Base-by-base conservation (phyloP, 169 alveolate genomes). In the Eimeria nieschulzi region DNA sequence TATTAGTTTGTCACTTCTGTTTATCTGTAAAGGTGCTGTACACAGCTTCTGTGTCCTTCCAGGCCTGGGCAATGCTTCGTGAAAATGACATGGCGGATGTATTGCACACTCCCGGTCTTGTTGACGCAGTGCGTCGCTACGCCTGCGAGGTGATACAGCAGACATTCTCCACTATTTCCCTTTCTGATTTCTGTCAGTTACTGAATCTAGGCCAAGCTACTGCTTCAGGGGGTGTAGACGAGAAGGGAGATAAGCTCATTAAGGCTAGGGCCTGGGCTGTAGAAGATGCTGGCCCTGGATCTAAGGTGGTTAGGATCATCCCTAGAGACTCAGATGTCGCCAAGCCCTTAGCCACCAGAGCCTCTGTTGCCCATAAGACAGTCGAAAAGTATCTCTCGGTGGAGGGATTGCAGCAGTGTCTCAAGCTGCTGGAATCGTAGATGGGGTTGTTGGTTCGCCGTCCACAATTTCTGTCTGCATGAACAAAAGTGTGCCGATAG, bases 1-100 rank as follows among this genome's bases (percentile, higher is more conserved):
- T 33, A 33, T 33, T 33, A 33, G 46, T 33, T 33, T 33, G 46
- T 3, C 0, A 33, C 70, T 1, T 5, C 70, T 61, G 21, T 61
- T 19, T 0, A 13, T 0, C 70, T 61, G 70, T 61, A 0, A 1
- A 61, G 17, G 70, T 61, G 21, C 21, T 13, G 46, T 33, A 33
- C 46, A 33, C 46, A 33, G 46, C 46, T 33, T 33, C 46, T 33
- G 46, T 68, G 17, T 72, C 21, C 19, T 10, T 55, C 9, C 66
- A 86, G 92, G 92, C 64, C 6, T 86, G 92, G 92, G 85, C 46
- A 23, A 59, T 56, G 68, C 84, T 86, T 73, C 64, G 82, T 39
- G 92, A 86, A 63, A 63, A 78, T 23, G 53, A 55, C 51, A 86
- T 86, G 92, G 61, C 84, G 33, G 92, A 86, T 61, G 78, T 86